Conservation (phyloP, 257 asterid species). For the Forsythia viridissima region DNA sequence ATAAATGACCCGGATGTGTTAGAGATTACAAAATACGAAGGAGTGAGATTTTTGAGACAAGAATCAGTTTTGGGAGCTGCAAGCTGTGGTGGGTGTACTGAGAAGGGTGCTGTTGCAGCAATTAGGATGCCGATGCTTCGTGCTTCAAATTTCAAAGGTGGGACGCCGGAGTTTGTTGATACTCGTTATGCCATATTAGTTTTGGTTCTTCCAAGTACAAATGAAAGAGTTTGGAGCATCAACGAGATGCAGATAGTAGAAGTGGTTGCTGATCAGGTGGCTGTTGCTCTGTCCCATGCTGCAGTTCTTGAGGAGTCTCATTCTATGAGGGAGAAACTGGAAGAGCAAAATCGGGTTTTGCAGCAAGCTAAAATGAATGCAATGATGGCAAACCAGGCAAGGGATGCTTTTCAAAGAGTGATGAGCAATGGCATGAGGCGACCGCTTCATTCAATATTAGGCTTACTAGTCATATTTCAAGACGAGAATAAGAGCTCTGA, state of each 20-base stretch:
- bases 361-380: constrained; percentile 83
- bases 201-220: constrained; percentile 69
- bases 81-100: constrained; percentile 58
- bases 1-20: constrained; percentile 62
- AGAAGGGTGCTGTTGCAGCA: constrained; percentile 78
- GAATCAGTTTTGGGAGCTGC: constrained; percentile 72
- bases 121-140: constrained; percentile 91
- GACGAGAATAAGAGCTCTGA: constrained; percentile 55
- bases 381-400: constrained; percentile 79
- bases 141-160: constrained; percentile 85
- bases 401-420: constrained; percentile 72
- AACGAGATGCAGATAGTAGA: constrained; percentile 81
- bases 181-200: constrained; percentile 91
- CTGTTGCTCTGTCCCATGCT: constrained; percentile 96
- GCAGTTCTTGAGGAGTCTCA: constrained; percentile 91
- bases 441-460: constrained; percentile 87
- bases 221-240: constrained; percentile 60
- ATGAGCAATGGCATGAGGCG: constrained; percentile 88
- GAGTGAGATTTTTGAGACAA: constrained; percentile 63
- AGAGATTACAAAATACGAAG: constrained; percentile 55
- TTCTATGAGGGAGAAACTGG: constrained; percentile 70
- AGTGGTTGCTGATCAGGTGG: constrained; percentile 91
- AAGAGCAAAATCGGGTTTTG: constrained; percentile 70
- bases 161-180: constrained; percentile 81
- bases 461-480: constrained; percentile 73